phyloP scores from a whole-genome alignment of 805 yeast genomes.

The Candida sakaeoensis region DNA sequence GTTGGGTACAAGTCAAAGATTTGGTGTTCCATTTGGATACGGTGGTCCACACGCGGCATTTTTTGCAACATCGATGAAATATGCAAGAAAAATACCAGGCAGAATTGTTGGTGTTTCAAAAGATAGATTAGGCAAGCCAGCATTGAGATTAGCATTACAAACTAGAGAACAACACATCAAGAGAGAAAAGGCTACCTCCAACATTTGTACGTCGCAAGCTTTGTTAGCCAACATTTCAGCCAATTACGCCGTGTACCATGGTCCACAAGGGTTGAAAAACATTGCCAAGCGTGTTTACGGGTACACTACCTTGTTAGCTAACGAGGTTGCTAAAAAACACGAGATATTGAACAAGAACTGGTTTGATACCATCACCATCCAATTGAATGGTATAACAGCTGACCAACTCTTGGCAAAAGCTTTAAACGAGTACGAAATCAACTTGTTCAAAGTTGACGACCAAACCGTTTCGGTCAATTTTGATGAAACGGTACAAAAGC shows the following conservation, averaged over 20 bases:
- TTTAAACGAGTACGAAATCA: conserved; percentile 60
- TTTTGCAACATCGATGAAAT: conserved; percentile 77
- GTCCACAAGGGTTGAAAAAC: conserved; percentile 75
- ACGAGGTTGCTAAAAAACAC: conserved; percentile 44
- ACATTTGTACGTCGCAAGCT: conserved; percentile 98
- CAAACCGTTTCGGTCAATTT: conserved; percentile 68
- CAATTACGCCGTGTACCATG: conserved; percentile 94
- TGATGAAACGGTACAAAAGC: conserved; percentile 79
- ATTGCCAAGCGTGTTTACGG: conserved; percentile 79
- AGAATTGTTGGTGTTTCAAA: conserved; percentile 90
- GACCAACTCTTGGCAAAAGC: conserved; percentile 58
- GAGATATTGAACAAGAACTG: conserved; percentile 55
- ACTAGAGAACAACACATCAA: conserved; percentile 98
- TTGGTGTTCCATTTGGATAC: conserved; percentile 96
- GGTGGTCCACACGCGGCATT: conserved; percentile 99
- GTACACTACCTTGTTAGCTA: conserved; percentile 68
- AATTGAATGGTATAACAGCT: conserved; percentile 48
- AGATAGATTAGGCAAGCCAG: conserved; percentile 87
- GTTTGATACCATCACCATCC: conserved; percentile 85
- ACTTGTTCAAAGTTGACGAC: conserved; percentile 64
- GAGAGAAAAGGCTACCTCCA: conserved; percentile 96
- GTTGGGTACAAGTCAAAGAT: conserved; percentile 88
- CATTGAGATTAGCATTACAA: conserved; percentile 88
- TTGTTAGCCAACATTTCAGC: conserved; percentile 92
- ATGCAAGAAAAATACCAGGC: conserved; percentile 94